A percentile compares a stretch with the other conserved stretches of the same genome.
Conservation (phyloP, 495 filamentous ascomycete species). For the Aspergillus sparsus region DNA sequence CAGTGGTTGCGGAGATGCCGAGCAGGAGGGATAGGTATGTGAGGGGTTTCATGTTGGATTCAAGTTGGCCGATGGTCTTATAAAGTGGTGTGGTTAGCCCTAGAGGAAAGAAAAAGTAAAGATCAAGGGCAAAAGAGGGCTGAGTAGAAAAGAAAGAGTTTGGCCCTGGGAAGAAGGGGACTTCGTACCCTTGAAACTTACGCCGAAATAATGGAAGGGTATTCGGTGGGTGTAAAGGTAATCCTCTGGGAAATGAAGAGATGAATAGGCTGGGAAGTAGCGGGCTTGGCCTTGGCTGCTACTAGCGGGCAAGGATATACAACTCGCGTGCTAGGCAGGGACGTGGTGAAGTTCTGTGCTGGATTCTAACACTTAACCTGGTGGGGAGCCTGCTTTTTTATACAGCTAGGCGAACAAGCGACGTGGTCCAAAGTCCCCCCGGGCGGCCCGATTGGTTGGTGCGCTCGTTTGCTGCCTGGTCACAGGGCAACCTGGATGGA, state of each 20-base stretch:
- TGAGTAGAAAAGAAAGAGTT: conserved; percentile 18
- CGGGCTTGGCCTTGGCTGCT: conserved; percentile 17
- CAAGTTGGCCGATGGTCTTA: conserved; percentile 17
- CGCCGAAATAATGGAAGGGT: conserved; percentile 19
- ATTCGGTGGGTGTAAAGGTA: conserved; percentile 18
- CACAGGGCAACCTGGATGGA: conserved; percentile 22
- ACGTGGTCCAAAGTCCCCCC: conserved; percentile 22
- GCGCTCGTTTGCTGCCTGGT: conserved; percentile 23
- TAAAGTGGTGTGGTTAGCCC: conserved; percentile 21
- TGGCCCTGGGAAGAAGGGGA: conserved; percentile 16
- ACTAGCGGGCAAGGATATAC: conserved; percentile 19
- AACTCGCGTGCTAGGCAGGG: conserved; percentile 8
- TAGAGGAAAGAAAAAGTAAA: conserved; percentile 13
- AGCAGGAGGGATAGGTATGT: conserved; percentile 25
- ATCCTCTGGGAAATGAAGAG: conserved; percentile 17
- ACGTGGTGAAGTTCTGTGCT: conserved; percentile 15
- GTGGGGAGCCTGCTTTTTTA: conserved; percentile 23
- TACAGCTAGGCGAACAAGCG: conserved; percentile 21
- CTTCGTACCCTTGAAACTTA: conserved; percentile 21
- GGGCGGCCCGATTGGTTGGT: conserved; percentile 21
- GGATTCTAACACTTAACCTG: conserved; percentile 17
- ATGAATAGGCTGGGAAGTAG: conserved; percentile 20
- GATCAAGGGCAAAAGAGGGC: conserved; percentile 16
- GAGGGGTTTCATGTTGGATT: conserved; percentile 25
- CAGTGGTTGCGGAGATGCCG: conserved; percentile 22